A percentile compares a stretch with the other conserved stretches of the same genome.
Evolutionary conservation across 1,284 basidiomycete species (phyloP).

Genomic region (Puccinia novopanici): DNA sequence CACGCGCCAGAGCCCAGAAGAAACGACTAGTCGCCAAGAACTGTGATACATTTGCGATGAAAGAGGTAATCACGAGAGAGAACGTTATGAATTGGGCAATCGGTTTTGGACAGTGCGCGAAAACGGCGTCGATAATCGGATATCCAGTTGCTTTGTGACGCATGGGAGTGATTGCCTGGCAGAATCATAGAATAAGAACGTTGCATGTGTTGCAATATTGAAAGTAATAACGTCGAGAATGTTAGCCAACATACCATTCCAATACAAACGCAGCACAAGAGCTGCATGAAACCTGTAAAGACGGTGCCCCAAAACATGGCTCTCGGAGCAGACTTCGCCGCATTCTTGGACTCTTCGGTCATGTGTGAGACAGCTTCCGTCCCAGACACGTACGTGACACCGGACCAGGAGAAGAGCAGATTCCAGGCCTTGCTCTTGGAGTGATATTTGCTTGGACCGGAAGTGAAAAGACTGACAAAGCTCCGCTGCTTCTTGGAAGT

Average conservation of each 20-base stretch:
- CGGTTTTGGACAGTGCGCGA: constrained; percentile 39
- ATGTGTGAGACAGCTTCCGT: constrained; percentile 35
- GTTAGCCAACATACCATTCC: constrained; percentile 9
- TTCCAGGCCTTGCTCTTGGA: constrained; percentile 18
- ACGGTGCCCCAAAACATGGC: constrained; percentile 20
- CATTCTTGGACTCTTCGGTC: constrained; percentile 41
- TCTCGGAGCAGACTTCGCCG: constrained; percentile 15
- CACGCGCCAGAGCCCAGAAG: constrained; percentile 49
- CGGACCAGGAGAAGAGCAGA: constrained; percentile 14
- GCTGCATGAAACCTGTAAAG: not conserved
- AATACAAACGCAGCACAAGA: constrained; percentile 20
- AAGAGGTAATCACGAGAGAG: constrained; percentile 11
- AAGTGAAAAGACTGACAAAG: constrained; percentile 27
- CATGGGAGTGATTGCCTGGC: constrained; percentile 32
- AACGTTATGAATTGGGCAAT: constrained; percentile 32
- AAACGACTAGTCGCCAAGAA: constrained; percentile 42
- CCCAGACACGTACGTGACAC: not conserved
- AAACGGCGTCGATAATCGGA: constrained; percentile 37
- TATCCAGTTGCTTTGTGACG: constrained; percentile 6
- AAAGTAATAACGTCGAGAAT: not conserved
- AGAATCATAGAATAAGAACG: not conserved
- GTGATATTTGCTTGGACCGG: not conserved
- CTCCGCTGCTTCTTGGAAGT: constrained; percentile 29
- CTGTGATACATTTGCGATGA: constrained; percentile 36
- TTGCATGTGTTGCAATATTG: not conserved